A percentile compares a stretch with the other conserved stretches of the same genome.
Evolutionary conservation across 2,329 filamentous ascomycete genomes (phyloP).

Genomic region (Colletotrichum acutatum): DNA sequence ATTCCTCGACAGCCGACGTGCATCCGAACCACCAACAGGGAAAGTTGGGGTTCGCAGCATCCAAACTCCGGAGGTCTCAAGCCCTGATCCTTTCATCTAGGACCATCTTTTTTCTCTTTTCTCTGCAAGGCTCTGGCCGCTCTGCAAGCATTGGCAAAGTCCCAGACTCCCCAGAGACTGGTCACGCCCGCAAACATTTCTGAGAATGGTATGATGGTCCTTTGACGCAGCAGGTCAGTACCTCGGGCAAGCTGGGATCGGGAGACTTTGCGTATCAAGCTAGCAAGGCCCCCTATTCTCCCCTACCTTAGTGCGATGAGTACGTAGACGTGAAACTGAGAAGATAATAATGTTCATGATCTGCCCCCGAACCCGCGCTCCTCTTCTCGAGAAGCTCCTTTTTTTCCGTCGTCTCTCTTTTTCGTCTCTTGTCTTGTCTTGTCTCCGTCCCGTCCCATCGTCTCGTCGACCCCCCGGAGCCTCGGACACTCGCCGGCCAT

Average conservation of each 20-base stretch:
- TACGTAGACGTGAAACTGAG: not conserved
- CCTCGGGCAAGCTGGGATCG: slow-evolving; percentile 15
- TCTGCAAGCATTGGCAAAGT: not conserved
- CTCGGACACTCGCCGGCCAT: slow-evolving; percentile 32
- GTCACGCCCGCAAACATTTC: not conserved
- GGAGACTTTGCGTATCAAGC: slow-evolving; percentile 1
- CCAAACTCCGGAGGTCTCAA: slow-evolving; percentile 17
- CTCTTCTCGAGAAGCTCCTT: slow-evolving; percentile 1
- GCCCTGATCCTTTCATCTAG: slow-evolving; percentile 25
- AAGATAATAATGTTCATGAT: slow-evolving; percentile 32
- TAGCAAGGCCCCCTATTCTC: slow-evolving; percentile 14
- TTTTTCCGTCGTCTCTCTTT: slow-evolving; percentile 19
- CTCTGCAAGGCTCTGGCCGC: not conserved
- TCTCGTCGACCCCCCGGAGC: not conserved
- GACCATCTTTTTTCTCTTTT: not conserved
- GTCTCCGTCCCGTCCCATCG: not conserved
- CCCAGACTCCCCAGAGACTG: too few relatives aligned
- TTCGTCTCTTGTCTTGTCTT: not conserved
- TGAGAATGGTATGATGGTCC: slow-evolving; percentile 10
- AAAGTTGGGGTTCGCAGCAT: slow-evolving; percentile 5
- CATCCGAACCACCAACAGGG: slow-evolving; percentile 14
- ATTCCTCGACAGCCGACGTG: slow-evolving; percentile 4
- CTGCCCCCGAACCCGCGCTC: slow-evolving; percentile 11
- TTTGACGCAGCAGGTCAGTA: not conserved
- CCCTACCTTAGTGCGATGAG: not conserved